Conservation (phyloP, 208 protist species). For the Leishmania lainsoni region DNA sequence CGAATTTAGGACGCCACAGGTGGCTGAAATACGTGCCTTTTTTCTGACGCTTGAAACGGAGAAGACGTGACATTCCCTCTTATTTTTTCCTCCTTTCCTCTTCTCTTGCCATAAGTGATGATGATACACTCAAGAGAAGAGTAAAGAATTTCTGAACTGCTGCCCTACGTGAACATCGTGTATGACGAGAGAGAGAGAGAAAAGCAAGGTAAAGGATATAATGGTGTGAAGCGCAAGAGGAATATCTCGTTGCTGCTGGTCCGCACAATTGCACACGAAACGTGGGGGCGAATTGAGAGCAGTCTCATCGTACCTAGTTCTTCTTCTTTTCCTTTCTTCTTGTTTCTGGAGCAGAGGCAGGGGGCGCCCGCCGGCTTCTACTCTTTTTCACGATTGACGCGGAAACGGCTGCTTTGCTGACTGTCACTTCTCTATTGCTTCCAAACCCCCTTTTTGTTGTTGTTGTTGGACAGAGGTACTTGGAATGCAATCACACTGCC, state of each 20-base stretch:
- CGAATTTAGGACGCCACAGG: slow-evolving; percentile 20
- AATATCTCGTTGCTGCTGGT: not conserved
- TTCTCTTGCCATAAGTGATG: not conserved
- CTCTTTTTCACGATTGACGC: not conserved
- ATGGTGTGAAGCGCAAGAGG: not conserved
- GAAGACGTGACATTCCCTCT: not conserved
- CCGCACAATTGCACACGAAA: too few relatives aligned
- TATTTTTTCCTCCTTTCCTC: slow-evolving; percentile 6
- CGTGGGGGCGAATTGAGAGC: not conserved
- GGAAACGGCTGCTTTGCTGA: not conserved
- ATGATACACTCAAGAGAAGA: not conserved
- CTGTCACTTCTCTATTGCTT: slow-evolving; percentile 21
- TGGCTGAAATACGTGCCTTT: slow-evolving; percentile 13
- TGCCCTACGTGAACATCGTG: not conserved
- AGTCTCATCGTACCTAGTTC: not conserved
- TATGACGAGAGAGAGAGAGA: not conserved
- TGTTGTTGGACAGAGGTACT: slow-evolving; percentile 20
- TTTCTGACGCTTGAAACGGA: not conserved
- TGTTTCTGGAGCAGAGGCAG: not conserved
- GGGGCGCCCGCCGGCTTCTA: not conserved
- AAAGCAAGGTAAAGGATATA: not conserved
- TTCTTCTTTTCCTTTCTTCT: not conserved
- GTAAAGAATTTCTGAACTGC: not conserved
- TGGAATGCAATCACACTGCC: not conserved
- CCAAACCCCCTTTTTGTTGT: slow-evolving; percentile 1